Percentiles rank a stretch among this genome's conserved stretches.
These are phyloP conservation scores for Whalleya microplaca DNA, from an alignment of 2,329 filamentous ascomycete genomes.

Conservation along the genomic window DNA sequence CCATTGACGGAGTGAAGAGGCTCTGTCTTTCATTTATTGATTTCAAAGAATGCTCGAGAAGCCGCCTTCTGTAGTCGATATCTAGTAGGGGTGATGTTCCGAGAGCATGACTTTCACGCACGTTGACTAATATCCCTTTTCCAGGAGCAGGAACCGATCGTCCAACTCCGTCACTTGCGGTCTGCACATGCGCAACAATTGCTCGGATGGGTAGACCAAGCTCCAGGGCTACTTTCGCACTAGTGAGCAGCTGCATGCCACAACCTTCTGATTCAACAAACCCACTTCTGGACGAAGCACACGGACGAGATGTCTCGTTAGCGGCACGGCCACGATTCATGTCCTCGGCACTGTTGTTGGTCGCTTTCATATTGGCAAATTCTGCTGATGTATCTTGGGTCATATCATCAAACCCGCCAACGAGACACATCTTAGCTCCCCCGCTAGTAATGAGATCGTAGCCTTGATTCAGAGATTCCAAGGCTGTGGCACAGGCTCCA, in stretches of 20 bases:
- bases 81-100: slow-evolving; percentile 32
- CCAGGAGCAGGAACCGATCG: slow-evolving; percentile 45
- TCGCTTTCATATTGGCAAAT: slow-evolving; percentile 44
- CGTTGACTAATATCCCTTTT: slow-evolving; percentile 39
- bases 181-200: slow-evolving; percentile 39
- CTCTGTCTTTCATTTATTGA: slow-evolving; percentile 25
- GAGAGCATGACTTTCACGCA: slow-evolving; percentile 24
- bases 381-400: slow-evolving; percentile 35
- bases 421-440: slow-evolving; percentile 37
- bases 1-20: slow-evolving; percentile 9
- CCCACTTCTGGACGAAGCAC: slow-evolving; percentile 37
- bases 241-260: slow-evolving; percentile 41
- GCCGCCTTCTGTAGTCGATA: slow-evolving; percentile 32
- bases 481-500: slow-evolving; percentile 42
- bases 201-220: slow-evolving; percentile 41
- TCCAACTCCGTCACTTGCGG: slow-evolving; percentile 39
- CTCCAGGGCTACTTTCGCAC: slow-evolving; percentile 39
- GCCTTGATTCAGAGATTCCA: slow-evolving; percentile 42
- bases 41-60: slow-evolving; percentile 27
- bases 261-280: slow-evolving; percentile 43
- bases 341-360: slow-evolving; percentile 37
- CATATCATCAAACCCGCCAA: slow-evolving; percentile 42
- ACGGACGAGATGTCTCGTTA: slow-evolving; percentile 41
- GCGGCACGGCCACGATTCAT: slow-evolving; percentile 33
- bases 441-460: slow-evolving; percentile 38